Percentiles rank a stretch among this genome's conserved stretches.
Conservation (phyloP, 192 early-diverging fungal genomes). For the Phycomyces nitens region DNA sequence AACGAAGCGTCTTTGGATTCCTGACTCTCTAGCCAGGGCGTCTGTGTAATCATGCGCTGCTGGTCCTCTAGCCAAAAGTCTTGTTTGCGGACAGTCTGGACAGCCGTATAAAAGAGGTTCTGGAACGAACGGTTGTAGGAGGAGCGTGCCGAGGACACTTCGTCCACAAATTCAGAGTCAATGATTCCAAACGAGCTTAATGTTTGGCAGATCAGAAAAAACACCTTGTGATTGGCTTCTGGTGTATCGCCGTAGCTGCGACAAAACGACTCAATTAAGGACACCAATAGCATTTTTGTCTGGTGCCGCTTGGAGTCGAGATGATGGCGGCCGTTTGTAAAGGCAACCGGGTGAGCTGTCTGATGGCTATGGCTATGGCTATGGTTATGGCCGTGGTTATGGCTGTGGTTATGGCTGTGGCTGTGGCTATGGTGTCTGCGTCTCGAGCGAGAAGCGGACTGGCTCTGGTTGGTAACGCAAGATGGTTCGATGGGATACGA, state of each 20-base stretch:
- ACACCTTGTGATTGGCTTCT: constrained; percentile 78
- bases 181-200: constrained; percentile 80
- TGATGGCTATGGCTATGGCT: too few species aligned
- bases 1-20: too few species aligned
- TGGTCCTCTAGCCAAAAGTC: not conserved
- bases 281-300: constrained; percentile 78
- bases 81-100: constrained; percentile 52
- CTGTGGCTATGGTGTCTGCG: too few species aligned
- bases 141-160: constrained; percentile 74
- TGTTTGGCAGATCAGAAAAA: constrained; percentile 83
- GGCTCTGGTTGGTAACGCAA: not conserved
- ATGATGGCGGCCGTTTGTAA: not conserved
- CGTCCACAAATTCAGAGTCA: constrained; percentile 55
- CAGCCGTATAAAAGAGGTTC: constrained; percentile 74
- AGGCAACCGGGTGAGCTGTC: not conserved
- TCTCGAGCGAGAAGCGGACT: not conserved
- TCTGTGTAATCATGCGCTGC: not conserved
- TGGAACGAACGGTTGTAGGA: constrained; percentile 83
- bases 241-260: constrained; percentile 79
- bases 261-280: constrained; percentile 88
- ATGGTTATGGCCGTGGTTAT: too few species aligned
- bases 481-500: not conserved
- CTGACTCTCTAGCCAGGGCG: not conserved
- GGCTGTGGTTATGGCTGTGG: too few species aligned
- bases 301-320: constrained; percentile 39